Base-by-base conservation (phyloP, 805 yeast genomes). In the Yarrowia hollandica region DNA sequence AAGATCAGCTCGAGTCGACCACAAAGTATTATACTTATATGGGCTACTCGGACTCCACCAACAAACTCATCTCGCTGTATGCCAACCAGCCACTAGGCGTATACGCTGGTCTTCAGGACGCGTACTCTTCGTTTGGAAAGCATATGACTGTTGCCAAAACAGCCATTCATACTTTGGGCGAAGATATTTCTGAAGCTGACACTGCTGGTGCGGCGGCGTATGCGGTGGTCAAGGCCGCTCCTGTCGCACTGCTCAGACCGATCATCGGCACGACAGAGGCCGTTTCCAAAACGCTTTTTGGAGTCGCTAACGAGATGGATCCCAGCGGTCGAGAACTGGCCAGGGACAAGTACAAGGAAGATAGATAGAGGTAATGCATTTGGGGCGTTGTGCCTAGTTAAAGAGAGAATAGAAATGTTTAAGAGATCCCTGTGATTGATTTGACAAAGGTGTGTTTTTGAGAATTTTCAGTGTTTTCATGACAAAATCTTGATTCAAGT, bases 241-340 rank as follows among this genome's bases (percentile, higher is more conserved):
- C 97, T 0, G 82, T 89, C 14, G 84, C 89, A 16, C 71, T 91
- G 14, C 77, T 91, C 1, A 71, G 97, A 39, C 97, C 97, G 1
- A 79, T 90, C 62, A 90, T 91, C 65, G 98, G 97, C 1, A 90
- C 96, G 0, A 87, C 97, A 0, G 97, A 90, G 69, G 96, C 96
- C 0, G 77, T 91, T 6, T 85, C 92, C 5, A 87, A 84, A 66
- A 80, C 96, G 0, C 75, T 91, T 54, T 79, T 89, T 74, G 98
- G 98, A 0, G 77, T 91, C 7, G 83, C 90, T 37, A 90, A 90
- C 68, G 86, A 85, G 62, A 72, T 91, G 30, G 92, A 89, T 68
- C 85, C 90, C 1, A 76, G 77, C 19, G 82, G 84, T 62, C 76
- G 80, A 56, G 69, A 73, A 37, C 82, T 81, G 60, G 75, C 84